Percentiles rank a stretch among this genome's conserved stretches.
phyloP scores from a whole-genome alignment of 225 moss, liverwort and hornwort species.

The Physcomitrellopsis africana region DNA sequence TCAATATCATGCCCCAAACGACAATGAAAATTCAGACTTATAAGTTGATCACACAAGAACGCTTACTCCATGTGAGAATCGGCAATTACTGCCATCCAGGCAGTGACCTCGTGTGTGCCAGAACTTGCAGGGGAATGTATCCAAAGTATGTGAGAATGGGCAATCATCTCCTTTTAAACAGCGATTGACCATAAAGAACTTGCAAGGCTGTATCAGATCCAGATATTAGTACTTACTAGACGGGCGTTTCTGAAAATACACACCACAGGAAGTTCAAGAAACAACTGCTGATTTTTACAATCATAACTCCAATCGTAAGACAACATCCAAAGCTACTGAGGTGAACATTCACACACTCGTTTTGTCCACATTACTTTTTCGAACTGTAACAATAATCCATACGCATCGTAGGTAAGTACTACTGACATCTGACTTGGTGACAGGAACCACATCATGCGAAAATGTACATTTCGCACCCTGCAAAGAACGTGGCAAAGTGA shows the following conservation, averaged over 20 bases:
- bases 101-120: constrained; percentile 94
- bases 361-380: background rate
- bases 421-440: constrained; percentile 90
- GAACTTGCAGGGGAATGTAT: constrained; percentile 93
- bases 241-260: background rate
- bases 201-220: constrained; percentile 81
- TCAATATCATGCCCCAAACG: constrained; percentile 1
- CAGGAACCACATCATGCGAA: constrained; percentile 89
- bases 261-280: constrained; percentile 9
- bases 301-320: constrained; percentile 1
- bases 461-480: constrained; percentile 92
- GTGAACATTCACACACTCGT: constrained; percentile 9
- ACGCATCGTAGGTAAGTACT: constrained; percentile 14
- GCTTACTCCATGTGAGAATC: constrained; percentile 88
- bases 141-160: constrained; percentile 89
- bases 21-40: background rate
- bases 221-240: constrained; percentile 19
- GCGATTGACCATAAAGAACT: constrained; percentile 89
- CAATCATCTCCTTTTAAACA: constrained; percentile 99
- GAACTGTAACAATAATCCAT: constrained; percentile 4
- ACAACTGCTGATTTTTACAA: constrained; percentile 11
- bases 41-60: too few relatives aligned
- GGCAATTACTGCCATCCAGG: constrained; percentile 82
- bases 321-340: constrained; percentile 16
- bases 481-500: constrained; percentile 22